Evolutionary conservation across 345 rosid species (phyloP), one percentile per base, ranked within the genome.

Genomic region (Moringa oleifera): DNA sequence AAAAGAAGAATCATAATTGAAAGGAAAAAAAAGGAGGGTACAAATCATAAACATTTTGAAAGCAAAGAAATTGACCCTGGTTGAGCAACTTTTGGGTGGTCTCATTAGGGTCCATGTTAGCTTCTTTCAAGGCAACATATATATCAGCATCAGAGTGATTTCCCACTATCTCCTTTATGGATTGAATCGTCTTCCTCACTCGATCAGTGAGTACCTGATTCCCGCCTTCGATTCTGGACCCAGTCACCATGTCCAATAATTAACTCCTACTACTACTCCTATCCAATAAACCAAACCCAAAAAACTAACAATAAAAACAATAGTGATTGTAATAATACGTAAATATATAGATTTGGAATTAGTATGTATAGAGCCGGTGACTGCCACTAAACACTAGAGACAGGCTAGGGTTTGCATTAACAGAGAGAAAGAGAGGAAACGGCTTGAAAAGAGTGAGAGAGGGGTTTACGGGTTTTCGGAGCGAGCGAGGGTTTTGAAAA

Each of bases 41-140:
- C 28, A 4, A 41, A 9, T 0, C 0, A 7, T 52, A 57, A 46
- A 17, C 16, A 52, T 23, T 6, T n/a, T n/a, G n/a, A 4, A 41
- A 9, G 0, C 0, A 7, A 56, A 57, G 41, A 17, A 18, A 52
- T 23, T 6, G 57, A 92, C 98, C 98, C 89, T 83, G 89, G 66
- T 75, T 63, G 37, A 92, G 91, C 79, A 92, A 76, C 22, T 73
- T 92, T 70, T 87, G 90, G 57, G 81, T 73, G 52, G 93, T 83
- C 61, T 84, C 96, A 68, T 85, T 81, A 65, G 95, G 89, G 65
- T 92, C 91, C 98, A 92, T 92, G 70, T 78, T 59, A 55, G 75
- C 63, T 66, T 89, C 98, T 74, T 85, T 82, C 67, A 89, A 83
- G 46, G 82, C 84, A 60, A 59, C 65, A 51, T 83, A 81, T 25